Conservation (phyloP, 2,329 filamentous ascomycete species). For the Paracamarosporium sp. region DNA sequence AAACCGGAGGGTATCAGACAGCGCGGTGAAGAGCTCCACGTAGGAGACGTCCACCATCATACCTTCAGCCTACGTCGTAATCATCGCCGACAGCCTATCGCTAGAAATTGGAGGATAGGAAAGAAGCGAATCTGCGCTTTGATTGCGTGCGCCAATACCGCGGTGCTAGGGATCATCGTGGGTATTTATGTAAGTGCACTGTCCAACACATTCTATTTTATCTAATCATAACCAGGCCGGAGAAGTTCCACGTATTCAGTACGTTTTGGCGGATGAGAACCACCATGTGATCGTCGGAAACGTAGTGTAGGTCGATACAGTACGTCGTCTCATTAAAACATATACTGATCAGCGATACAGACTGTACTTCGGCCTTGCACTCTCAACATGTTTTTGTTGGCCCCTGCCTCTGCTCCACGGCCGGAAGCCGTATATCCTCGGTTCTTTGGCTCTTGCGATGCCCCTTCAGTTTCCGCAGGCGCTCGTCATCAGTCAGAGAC, state of each 20-base stretch:
- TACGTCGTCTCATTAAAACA: background rate
- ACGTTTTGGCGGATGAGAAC: conserved; percentile 72
- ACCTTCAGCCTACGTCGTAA: conserved; percentile 49
- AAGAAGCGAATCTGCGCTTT: conserved; percentile 73
- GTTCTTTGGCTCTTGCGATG: conserved; percentile 71
- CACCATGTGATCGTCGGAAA: conserved; percentile 76
- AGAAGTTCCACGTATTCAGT: conserved; percentile 79
- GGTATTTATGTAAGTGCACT: conserved; percentile 67
- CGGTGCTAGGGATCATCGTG: conserved; percentile 72
- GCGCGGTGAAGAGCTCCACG: conserved; percentile 26
- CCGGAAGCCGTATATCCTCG: conserved; percentile 77
- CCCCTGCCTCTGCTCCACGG: conserved; percentile 77
- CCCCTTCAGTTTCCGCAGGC: conserved; percentile 80
- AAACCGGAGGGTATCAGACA: conserved; percentile 14
- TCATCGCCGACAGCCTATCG: conserved; percentile 69
- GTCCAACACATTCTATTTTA: background rate
- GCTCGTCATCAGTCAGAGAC: conserved; percentile 64
- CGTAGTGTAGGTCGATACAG: conserved; percentile 56
- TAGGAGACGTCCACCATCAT: conserved; percentile 37
- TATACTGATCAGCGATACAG: conserved; percentile 20
- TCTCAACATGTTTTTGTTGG: conserved; percentile 76
- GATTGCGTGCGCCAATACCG: conserved; percentile 75
- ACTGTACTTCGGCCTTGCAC: conserved; percentile 73
- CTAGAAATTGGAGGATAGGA: conserved; percentile 71
- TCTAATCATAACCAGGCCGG: conserved; percentile 58